phyloP scores from a whole-genome alignment of 257 asterid species.

The Fraxinus excelsior region DNA sequence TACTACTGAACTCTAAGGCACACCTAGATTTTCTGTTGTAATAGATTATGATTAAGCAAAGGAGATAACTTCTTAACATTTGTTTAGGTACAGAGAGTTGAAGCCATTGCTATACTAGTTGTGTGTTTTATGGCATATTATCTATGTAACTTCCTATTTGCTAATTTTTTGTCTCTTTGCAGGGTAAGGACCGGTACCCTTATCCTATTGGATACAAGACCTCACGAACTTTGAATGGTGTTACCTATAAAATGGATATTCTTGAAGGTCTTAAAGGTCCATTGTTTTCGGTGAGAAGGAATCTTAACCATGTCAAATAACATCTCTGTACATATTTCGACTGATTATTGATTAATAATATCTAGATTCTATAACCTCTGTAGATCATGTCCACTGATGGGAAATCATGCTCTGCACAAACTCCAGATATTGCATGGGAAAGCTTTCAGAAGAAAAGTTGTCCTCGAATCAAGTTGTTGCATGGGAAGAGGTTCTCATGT shows the following conservation, averaged over 20 bases:
- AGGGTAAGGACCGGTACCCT: conserved; percentile 97
- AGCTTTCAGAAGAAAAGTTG: conserved; percentile 78
- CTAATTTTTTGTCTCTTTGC: conserved; percentile 27
- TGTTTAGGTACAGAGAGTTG: conserved; percentile 9
- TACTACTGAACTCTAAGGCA: conserved; percentile 19
- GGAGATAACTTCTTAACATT: neutral
- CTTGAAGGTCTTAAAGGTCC: conserved; percentile 91
- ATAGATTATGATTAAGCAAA: conserved; percentile 8
- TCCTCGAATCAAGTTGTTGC: conserved; percentile 58
- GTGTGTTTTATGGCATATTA: conserved; percentile 17
- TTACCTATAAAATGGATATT: conserved; percentile 76
- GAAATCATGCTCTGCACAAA: conserved; percentile 72
- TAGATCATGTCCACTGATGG: conserved; percentile 86
- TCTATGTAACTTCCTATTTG: conserved; percentile 11
- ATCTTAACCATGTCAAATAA: conserved; percentile 10
- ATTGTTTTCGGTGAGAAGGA: conserved; percentile 59
- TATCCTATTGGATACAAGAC: conserved; percentile 89
- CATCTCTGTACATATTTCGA: neutral
- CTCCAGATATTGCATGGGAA: conserved; percentile 90
- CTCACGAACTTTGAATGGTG: conserved; percentile 65
- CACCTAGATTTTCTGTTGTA: conserved; percentile 5
- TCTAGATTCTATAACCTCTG: conserved; percentile 23
- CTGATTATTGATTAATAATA: conserved; percentile 16
- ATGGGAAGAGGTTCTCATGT: conserved; percentile 80
- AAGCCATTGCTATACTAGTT: conserved; percentile 21